Conservation (phyloP, 208 protist genomes). For the Leishmania amazonensis region DNA sequence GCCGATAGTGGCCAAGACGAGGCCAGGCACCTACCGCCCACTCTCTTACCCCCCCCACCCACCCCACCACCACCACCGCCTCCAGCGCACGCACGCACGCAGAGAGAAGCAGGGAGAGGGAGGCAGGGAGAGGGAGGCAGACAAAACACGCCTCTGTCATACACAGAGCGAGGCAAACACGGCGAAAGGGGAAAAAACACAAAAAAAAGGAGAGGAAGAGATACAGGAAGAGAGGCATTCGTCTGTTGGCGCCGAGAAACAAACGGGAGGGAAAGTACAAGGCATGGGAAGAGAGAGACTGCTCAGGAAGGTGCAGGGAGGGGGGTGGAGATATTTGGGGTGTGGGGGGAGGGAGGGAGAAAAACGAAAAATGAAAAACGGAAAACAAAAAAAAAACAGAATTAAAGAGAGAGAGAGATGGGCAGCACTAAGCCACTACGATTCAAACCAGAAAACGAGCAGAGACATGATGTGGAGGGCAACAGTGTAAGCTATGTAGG, state of each 20-base stretch:
- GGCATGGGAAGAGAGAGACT: not conserved
- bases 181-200: not conserved
- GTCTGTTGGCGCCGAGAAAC: not conserved
- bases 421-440: not conserved
- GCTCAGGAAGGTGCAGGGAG: not conserved
- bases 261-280: not conserved
- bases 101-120: not conserved
- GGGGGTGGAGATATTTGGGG: not conserved
- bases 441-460: not conserved
- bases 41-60: not conserved
- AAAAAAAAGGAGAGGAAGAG: not conserved
- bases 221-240: too few relatives aligned
- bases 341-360: not conserved
- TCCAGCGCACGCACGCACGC: not conserved
- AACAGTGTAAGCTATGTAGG: not conserved
- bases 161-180: slow-evolving; percentile 6
- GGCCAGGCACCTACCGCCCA: not conserved
- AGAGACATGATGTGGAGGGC: not conserved
- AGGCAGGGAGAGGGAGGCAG: not conserved
- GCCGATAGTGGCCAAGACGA: not conserved
- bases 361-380: not conserved
- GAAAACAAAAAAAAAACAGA: not conserved
- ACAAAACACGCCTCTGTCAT: not conserved
- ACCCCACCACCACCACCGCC: not conserved
- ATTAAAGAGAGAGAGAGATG: not conserved